Evolutionary conservation across 2,329 filamentous ascomycete genomes (phyloP), one percentile per base, ranked within the genome.

Genomic region (Exophiala sp.): DNA sequence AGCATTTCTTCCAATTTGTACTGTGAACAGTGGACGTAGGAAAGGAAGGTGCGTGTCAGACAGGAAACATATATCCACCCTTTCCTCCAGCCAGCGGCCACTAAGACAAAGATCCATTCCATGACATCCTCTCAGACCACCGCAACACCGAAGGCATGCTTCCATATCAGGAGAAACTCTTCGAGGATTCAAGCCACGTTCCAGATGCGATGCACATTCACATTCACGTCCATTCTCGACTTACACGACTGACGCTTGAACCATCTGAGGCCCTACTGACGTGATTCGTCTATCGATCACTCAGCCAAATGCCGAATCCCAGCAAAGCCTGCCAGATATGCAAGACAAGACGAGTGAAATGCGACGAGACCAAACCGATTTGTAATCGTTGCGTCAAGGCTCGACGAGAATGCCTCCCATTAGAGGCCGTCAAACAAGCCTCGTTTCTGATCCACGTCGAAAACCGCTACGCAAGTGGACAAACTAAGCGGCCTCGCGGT

Each of bases 401-500:
- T 14, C 29, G 48, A 21, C 57, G 64, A 41, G 46, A 54, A 11
- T 66, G 64, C 51, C 10, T 62, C 20, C 55, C 54, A 16, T 24
- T 41, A 12, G 39, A 41, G 18, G 43, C 40, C 18, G 50, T 44
- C 21, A 49, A 47, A 42, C 47, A 61, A 18, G 54, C 55, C 33
- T 36, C 24, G 21, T 54, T 59, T n/a, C 40, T 48, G 11, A 54
- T 65, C 39, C 63, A 66, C 42, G 36, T 58, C 44, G 65, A 68
- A 52, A 68, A 66, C 35, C 34, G 16, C 8, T 68, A 63, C 41
- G 65, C 64, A 40, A 66, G 62, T 35, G 66, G 66, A 5, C 47
- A 59, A 20, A 52, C 16, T 9, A 67, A 67, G 36, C 63, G 66
- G 2, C 66, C 66, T n/a, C 57, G 66, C 58, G 66, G 66, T 11